Conservation (phyloP, 192 early-diverging fungal genomes). For the Coemansia sp. region DNA sequence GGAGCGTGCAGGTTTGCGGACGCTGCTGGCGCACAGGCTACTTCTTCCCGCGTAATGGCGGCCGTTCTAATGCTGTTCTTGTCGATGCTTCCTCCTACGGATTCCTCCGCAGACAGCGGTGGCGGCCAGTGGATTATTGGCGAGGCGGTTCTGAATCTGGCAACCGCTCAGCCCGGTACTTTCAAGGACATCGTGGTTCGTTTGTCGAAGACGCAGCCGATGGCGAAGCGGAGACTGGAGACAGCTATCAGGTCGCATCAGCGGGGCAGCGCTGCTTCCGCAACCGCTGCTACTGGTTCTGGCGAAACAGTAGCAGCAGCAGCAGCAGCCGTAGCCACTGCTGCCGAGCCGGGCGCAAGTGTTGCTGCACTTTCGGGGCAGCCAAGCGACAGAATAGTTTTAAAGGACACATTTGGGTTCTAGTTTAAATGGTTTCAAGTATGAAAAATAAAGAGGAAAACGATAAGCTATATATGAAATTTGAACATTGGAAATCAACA, state of each 20-base stretch:
- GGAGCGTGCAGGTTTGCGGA: slow-evolving; percentile 14
- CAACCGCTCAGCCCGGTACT: slow-evolving; percentile 13
- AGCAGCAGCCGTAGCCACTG: neutral
- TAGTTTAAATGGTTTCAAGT: neutral
- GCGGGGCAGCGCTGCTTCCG: neutral
- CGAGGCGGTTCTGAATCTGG: slow-evolving; percentile 27
- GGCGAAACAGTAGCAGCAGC: neutral
- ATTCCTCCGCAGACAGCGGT: neutral
- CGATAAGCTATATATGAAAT: neutral
- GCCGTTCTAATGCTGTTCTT: slow-evolving; percentile 38
- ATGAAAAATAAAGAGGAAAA: neutral
- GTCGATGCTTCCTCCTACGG: slow-evolving; percentile 28
- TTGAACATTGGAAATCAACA: too few species aligned
- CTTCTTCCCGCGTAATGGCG: slow-evolving; percentile 13
- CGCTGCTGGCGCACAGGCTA: neutral
- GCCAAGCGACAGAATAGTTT: slow-evolving; percentile 8
- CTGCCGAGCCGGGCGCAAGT: neutral
- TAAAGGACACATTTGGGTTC: slow-evolving; percentile 40
- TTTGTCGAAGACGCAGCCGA: slow-evolving; percentile 21
- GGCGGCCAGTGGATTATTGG: neutral
- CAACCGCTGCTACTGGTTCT: neutral
- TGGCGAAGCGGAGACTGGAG: slow-evolving; percentile 31
- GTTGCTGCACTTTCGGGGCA: neutral
- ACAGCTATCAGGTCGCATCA: slow-evolving; percentile 24
- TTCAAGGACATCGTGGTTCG: slow-evolving; percentile 28